Evolutionary conservation across 805 yeast species (phyloP).

Genomic region (Scheffersomyces ergatensis): DNA sequence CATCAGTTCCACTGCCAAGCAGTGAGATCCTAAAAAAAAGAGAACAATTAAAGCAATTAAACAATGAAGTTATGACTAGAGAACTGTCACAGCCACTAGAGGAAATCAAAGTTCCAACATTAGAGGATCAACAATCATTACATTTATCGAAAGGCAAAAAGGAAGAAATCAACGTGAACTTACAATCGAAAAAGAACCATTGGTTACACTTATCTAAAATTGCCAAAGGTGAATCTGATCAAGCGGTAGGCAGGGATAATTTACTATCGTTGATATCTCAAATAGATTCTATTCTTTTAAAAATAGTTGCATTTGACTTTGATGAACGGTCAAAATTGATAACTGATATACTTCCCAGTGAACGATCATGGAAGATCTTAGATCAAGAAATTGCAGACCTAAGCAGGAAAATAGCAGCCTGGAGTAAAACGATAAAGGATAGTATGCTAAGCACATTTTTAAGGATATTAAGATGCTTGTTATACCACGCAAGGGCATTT

Average conservation of each 20-base stretch:
- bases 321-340: constrained; percentile 29
- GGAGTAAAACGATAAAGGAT: constrained; percentile 2
- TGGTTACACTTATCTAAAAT: constrained; percentile 21
- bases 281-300: constrained; percentile 25
- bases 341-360: constrained; percentile 24
- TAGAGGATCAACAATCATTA: background rate
- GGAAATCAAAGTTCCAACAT: background rate
- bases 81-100: constrained; percentile 8
- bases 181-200: constrained; percentile 11
- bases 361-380: constrained; percentile 26
- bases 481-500: constrained; percentile 26
- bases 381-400: constrained; percentile 19
- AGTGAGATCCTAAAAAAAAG: constrained; percentile 11
- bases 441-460: constrained; percentile 9
- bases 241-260: constrained; percentile 11
- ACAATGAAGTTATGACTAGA: constrained; percentile 14
- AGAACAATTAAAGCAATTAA: constrained; percentile 16
- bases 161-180: constrained; percentile 7
- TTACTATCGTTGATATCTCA: constrained; percentile 20
- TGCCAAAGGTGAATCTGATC: constrained; percentile 9
- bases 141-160: constrained; percentile 3
- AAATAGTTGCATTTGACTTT: constrained; percentile 25
- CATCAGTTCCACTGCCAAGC: background rate
- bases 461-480: constrained; percentile 22
- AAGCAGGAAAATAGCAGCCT: constrained; percentile 10